Percentiles rank a stretch among this genome's conserved stretches.
Conservation (phyloP, 2,329 filamentous ascomycete genomes). For the Colletotrichum sp. region DNA sequence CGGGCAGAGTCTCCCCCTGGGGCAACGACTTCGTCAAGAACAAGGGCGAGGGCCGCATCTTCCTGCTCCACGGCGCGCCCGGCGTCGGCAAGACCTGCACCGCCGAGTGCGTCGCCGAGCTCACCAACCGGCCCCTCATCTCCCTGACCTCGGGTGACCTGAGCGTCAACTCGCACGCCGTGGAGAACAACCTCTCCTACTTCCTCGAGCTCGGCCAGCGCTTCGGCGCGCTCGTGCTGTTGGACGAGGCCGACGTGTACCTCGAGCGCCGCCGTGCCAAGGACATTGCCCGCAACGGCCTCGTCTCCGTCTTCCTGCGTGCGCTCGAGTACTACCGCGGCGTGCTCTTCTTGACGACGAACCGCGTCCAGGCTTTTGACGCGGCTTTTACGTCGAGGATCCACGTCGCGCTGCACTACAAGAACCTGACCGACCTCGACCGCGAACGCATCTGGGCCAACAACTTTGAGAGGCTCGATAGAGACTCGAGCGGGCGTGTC, state of each 20-base stretch:
- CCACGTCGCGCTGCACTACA: slow-evolving; percentile 33
- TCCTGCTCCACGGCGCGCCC: slow-evolving; percentile 55
- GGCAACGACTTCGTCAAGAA: slow-evolving; percentile 33
- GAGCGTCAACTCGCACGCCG: slow-evolving; percentile 36
- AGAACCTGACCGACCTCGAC: slow-evolving; percentile 28
- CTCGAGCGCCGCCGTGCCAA: slow-evolving; percentile 52
- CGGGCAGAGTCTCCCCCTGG: slow-evolving; percentile 47
- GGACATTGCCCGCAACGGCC: slow-evolving; percentile 50
- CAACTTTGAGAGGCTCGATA: slow-evolving; percentile 29
- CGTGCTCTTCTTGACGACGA: slow-evolving; percentile 55
- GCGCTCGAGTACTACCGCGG: slow-evolving; percentile 56
- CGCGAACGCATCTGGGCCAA: slow-evolving; percentile 32
- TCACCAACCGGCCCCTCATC: slow-evolving; percentile 54
- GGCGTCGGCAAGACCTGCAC: slow-evolving; percentile 64
- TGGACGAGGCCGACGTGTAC: slow-evolving; percentile 67
- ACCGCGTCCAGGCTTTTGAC: slow-evolving; percentile 44
- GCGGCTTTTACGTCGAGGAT: slow-evolving; percentile 35
- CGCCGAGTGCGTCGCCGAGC: slow-evolving; percentile 58
- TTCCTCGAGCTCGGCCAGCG: slow-evolving; percentile 53
- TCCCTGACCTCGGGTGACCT: slow-evolving; percentile 55
- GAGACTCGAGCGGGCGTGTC: slow-evolving; percentile 27
- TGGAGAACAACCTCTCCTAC: slow-evolving; percentile 49
- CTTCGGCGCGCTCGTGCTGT: slow-evolving; percentile 55
- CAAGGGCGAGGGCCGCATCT: slow-evolving; percentile 54
- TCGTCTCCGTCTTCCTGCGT: slow-evolving; percentile 54